Evolutionary conservation across 345 rosid genomes (phyloP).

Genomic region (Sisymbrium altissimum): DNA sequence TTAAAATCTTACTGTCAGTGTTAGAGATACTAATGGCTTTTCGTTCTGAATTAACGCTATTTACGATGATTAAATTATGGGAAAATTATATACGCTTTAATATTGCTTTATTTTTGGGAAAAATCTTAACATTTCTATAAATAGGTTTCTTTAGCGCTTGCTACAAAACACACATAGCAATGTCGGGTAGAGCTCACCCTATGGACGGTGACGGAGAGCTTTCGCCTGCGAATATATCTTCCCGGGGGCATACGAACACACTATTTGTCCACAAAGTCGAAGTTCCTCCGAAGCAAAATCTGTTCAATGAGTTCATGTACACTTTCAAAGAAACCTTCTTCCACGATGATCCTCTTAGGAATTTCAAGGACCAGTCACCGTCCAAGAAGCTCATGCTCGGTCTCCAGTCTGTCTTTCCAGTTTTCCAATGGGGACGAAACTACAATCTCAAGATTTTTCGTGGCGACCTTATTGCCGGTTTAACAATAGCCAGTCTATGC

Average conservation of each 20-base stretch:
- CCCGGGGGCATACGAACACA: background rate
- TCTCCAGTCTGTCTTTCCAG: constrained; percentile 71
- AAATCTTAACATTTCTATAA: constrained; percentile 11
- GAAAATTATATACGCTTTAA: background rate
- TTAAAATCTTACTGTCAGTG: background rate
- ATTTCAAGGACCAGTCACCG: constrained; percentile 65
- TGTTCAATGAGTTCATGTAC: constrained; percentile 55
- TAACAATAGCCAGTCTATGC: constrained; percentile 94
- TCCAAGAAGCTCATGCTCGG: constrained; percentile 60
- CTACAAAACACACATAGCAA: constrained; percentile 15
- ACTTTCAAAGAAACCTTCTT: constrained; percentile 78
- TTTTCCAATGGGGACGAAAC: constrained; percentile 60
- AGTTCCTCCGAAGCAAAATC: constrained; percentile 69
- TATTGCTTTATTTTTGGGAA: background rate
- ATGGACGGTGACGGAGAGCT: constrained; percentile 18
- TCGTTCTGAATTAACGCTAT: background rate
- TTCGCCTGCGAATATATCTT: constrained; percentile 5
- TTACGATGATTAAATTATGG: background rate
- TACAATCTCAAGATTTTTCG: constrained; percentile 52
- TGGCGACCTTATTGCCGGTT: constrained; percentile 80
- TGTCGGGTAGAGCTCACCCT: constrained; percentile 17
- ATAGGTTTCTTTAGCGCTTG: background rate
- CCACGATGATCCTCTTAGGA: constrained; percentile 79
- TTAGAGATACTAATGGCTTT: background rate
- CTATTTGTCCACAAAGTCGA: constrained; percentile 67